Conservation (phyloP, 176 grass and related monocot species). For the Aegilops umbellulata region DNA sequence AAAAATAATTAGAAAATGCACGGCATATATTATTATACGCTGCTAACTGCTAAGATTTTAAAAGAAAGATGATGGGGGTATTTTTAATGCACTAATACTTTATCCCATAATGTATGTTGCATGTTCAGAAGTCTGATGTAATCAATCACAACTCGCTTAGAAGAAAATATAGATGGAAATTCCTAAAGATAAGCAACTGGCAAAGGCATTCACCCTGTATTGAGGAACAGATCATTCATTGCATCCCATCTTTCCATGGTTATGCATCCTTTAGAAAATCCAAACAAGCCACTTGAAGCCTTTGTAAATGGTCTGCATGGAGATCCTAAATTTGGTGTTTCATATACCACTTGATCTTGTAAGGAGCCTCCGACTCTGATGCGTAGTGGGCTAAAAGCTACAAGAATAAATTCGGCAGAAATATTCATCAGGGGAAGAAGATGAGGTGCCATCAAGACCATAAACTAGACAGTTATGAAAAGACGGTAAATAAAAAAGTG, state of each 20-base stretch:
- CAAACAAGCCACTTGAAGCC: conserved; percentile 67
- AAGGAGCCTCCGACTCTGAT: conserved; percentile 96
- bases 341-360: conserved; percentile 95
- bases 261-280: conserved; percentile 95
- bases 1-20: conserved; percentile 24
- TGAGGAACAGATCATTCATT: conserved; percentile 75
- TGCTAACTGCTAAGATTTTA: background rate
- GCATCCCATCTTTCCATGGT: conserved; percentile 90
- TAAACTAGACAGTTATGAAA: background rate
- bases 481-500: background rate
- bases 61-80: conserved; percentile 5
- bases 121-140: background rate
- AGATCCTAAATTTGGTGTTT: conserved; percentile 53
- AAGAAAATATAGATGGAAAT: background rate
- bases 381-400: conserved; percentile 77
- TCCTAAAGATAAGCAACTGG: background rate
- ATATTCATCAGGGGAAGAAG: background rate
- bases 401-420: background rate
- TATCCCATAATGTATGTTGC: conserved; percentile 3
- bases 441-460: background rate
- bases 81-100: background rate
- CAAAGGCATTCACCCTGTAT: conserved; percentile 57
- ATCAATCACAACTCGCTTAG: background rate
- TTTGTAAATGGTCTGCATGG: conserved; percentile 69
- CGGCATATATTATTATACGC: background rate